phyloP scores from a whole-genome alignment of 768 basidiomycete genomes.

The Boletus vinaceobasis region DNA sequence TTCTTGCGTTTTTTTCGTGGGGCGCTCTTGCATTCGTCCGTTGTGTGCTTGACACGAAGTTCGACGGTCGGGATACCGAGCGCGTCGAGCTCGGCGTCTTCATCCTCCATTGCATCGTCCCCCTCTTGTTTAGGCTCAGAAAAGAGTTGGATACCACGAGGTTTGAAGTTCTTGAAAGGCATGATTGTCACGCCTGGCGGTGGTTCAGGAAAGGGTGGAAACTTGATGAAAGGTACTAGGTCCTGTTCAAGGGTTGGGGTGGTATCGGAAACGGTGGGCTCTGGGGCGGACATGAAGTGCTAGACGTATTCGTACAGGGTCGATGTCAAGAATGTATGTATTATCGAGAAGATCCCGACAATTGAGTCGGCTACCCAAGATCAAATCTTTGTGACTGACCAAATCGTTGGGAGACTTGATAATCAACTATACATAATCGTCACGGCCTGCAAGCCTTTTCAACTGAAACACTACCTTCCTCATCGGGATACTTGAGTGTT shows the following conservation, averaged over 20 bases:
- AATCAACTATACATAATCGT: constrained; percentile 1
- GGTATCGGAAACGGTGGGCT: constrained; percentile 16
- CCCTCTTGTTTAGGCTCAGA: constrained; percentile 33
- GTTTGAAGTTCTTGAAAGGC: constrained; percentile 56
- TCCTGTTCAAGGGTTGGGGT: constrained; percentile 10
- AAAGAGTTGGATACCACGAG: constrained; percentile 54
- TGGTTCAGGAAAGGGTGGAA: constrained; percentile 47
- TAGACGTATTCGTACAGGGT: constrained; percentile 14
- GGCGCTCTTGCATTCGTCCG: constrained; percentile 56
- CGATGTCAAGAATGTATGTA: constrained; percentile 2
- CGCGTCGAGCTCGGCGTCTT: constrained; percentile 62
- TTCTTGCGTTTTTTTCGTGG: constrained; percentile 50
- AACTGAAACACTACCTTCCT: constrained; percentile 6
- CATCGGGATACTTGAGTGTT: constrained; percentile 5
- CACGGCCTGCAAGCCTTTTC: neutral
- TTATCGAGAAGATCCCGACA: constrained; percentile 8
- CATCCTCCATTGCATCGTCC: constrained; percentile 30
- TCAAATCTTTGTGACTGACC: neutral
- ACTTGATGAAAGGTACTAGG: constrained; percentile 26
- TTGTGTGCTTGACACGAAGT: constrained; percentile 49
- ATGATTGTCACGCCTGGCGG: constrained; percentile 47
- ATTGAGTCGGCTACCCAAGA: constrained; percentile 15
- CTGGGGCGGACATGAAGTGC: constrained; percentile 18
- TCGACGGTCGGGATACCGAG: constrained; percentile 64
- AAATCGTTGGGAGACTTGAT: constrained; percentile 10